Evolutionary conservation across 495 filamentous ascomycete genomes (phyloP), one percentile per base, ranked within the genome.

Genomic region (Penicillium manginii): DNA sequence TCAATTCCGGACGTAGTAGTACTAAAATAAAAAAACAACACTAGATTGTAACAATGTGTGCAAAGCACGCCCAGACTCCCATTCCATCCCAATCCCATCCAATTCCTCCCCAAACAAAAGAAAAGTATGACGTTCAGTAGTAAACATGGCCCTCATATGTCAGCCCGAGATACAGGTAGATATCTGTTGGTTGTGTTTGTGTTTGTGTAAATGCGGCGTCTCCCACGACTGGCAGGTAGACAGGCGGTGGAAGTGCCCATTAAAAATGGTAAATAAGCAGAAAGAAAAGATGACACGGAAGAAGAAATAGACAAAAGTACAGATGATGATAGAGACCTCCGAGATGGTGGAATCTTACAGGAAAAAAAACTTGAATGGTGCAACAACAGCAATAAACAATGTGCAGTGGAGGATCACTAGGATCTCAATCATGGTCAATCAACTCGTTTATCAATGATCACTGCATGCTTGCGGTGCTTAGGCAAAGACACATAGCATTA

Each of bases 401-500:
- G 35, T 39, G 11, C 35, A 21, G 17, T 8, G 6, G 26, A 45
- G 14, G 18, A 19, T 21, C 42, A 12, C 8, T 18, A 21, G 43
- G 21, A 43, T 50, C 42, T 40, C 22, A 19, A 17, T 15, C 17
- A 12, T 35, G 48, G 29, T 19, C 22, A 5, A 10, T 12, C 22
- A n/a, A 39, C 35, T 45, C 42, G 18, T 45, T 18, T 17, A 45
- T 45, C 42, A 29, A 29, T 29, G 42, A 18, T 45, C 17, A 45
- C 42, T 45, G 42, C 26, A 29, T 29, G 26, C 6, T 29, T 29
- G 26, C 26, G 11, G 6, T 1, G 6, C 48, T 22, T 66, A 68
- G 54, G 65, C 58, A 47, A 70, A 62, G 29, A 68, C 31, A 12
- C 65, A 65, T 45, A 68, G 26, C 12, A 70, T 50, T 39, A 68